Base-by-base conservation (phyloP, 2,329 filamentous ascomycete genomes). In the Colletotrichum lini region DNA sequence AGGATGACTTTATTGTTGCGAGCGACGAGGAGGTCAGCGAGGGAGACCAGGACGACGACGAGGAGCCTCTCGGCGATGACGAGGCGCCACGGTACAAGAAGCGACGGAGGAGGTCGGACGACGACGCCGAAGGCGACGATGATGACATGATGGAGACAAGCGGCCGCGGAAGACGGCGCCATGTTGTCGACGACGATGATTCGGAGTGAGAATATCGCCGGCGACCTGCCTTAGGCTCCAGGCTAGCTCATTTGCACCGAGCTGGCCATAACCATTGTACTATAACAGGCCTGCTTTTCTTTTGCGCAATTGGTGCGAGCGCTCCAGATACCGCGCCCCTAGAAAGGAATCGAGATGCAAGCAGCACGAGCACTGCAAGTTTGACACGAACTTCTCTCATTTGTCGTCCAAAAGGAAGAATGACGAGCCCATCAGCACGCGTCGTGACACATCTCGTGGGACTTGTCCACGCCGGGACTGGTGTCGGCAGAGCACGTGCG, bases 1-100 rank as follows among this genome's bases (percentile, higher is more conserved):
- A 92, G 44, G 93, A 96, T 77, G 93, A 92, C 68, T 96, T 96
- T 78, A 88, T 96, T 67, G 93, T 92, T 4, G 86, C 86, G 4
- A 94, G 92, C 76, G 93, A 94, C 74, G 93, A 95, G 52, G 89
- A 89, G 50, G 82, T 85, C 70, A 89, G 88, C 42, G 89, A 85
- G 3, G 89, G 88, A 44, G 89, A 90, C 7, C 88, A 86, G 62
- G 88, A 87, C 47, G 89, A 88, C 30, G 91, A 93, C 6, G 89
- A 90, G 66, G 88, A 89, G 63, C 74, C 88, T 4, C 76, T 87
- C 12, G 86, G 87, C 0, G 84, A 85, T 26, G 83, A 84, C 7
- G 81, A 83, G 70, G 76, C 76, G 16, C 84, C 84, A 18, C 81
- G 82, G 10, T 80, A 81, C 57, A 90, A 90, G 81, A 83, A 84